Evolutionary conservation across 2,329 filamentous ascomycete species (phyloP), one percentile per base, ranked within the genome.

Genomic region (Fragosphaeria purpurea): DNA sequence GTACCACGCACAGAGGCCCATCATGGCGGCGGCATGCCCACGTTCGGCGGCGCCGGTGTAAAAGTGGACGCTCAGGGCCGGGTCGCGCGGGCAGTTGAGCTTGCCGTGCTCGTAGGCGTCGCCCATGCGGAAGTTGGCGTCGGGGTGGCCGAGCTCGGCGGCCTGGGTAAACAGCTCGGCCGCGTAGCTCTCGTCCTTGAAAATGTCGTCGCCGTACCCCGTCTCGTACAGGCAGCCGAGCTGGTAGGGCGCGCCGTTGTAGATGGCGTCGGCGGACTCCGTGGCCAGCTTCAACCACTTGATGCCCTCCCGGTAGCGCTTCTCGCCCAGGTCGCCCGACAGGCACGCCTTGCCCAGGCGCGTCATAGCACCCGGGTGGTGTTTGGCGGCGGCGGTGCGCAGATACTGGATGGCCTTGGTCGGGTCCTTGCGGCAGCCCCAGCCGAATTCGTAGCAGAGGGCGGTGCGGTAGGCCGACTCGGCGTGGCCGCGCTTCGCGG

Each of bases 1-100:
- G 66, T 97, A 98, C 93, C 93, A 98, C 9, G 93, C 93, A 67
- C 93, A 98, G 7, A 98, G 74, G 5, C 91, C 91, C 90, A 98
- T 95, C 89, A 97, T 97, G 45, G 89, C 91, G 45, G 82, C 78
- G 0, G 89, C 76, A 61, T 96, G 86, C 1, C 88, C 88, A 44
- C 78, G 76, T 61, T 95, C 86, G 3, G 93, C 93, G 10, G 93
- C 91, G 32, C 83, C 85, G 1, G 91, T 98, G 70, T 98, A 98
- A 64, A 96, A 98, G 66, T 98, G 93, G 8, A 98, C 89, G 57
- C 89, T 96, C 48, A 98, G 73, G 2, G 90, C 88, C 2, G 93
- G 88, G 64, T 98, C 93, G 48, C 83, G 82, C 1, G 93, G 93
- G 62, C 93, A 98, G 57, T 79, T 82, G 51, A 97, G 75, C 56